A percentile compares a stretch with the other conserved stretches of the same genome.
These are phyloP conservation scores for Xylariales sp. DNA, from an alignment of 2,329 filamentous ascomycete species.

Conservation along the genomic window DNA sequence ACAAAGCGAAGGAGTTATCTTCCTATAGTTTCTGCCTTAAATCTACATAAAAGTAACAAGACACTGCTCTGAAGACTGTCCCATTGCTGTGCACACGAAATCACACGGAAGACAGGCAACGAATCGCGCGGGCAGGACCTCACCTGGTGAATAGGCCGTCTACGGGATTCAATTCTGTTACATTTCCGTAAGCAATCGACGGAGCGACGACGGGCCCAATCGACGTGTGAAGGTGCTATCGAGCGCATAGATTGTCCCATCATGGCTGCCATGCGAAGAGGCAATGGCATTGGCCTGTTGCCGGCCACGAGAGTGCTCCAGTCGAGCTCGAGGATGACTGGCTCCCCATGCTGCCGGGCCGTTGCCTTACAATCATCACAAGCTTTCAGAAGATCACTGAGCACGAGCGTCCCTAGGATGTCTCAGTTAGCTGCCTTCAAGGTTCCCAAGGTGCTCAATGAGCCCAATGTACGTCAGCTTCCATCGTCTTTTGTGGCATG, in stretches of 20 bases:
- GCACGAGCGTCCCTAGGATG: conserved; percentile 27
- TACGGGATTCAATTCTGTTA: background rate
- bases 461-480: conserved; percentile 94
- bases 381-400: conserved; percentile 16
- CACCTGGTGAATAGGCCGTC: background rate
- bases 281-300: conserved; percentile 12
- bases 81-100: background rate
- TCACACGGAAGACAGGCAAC: background rate
- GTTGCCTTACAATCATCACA: conserved; percentile 11
- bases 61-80: background rate
- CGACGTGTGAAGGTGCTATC: background rate
- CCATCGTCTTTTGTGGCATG: too few relatives aligned
- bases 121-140: background rate
- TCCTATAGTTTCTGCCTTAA: conserved; percentile 8
- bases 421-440: conserved; percentile 78
- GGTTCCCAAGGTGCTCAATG: conserved; percentile 80
- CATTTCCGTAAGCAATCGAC: background rate
- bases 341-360: background rate
- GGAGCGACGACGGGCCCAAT: background rate
- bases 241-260: background rate
- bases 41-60: conserved; percentile 3
- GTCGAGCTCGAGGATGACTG: conserved; percentile 6
- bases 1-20: conserved; percentile 19
- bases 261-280: conserved; percentile 20
- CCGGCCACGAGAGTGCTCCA: conserved; percentile 18